Evolutionary conservation across 495 filamentous ascomycete species (phyloP).

Genomic region (Xylaria nigripes): DNA sequence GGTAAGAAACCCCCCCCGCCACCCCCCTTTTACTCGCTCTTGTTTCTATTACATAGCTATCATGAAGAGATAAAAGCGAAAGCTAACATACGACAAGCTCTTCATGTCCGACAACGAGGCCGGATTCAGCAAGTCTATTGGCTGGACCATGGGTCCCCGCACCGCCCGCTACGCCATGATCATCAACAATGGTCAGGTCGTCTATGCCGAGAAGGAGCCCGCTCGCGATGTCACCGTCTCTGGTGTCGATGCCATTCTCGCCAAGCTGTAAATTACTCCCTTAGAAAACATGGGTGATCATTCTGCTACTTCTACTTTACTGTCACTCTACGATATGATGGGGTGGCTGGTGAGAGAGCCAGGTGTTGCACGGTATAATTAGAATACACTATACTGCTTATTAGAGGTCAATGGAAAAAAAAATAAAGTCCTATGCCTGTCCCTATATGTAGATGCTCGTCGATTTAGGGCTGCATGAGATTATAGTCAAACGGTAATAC

Average conservation of each 20-base stretch:
- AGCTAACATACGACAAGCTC: constrained; percentile 42
- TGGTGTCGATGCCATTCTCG: constrained; percentile 64
- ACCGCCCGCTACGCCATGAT: constrained; percentile 78
- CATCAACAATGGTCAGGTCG: constrained; percentile 83
- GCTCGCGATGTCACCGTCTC: constrained; percentile 63
- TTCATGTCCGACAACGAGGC: constrained; percentile 77
- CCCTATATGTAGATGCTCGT: no score
- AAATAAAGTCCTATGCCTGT: no score
- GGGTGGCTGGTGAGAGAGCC: not conserved
- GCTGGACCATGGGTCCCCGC: constrained; percentile 70
- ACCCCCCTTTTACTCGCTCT: not conserved
- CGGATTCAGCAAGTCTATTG: constrained; percentile 71
- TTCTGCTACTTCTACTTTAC: no score
- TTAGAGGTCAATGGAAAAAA: no score
- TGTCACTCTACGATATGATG: not conserved
- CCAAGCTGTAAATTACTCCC: constrained; percentile 59
- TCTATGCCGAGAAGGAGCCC: constrained; percentile 75
- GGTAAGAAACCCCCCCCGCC: constrained; percentile 37
- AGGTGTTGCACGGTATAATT: not conserved
- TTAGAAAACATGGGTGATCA: no score
- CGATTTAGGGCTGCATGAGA: not conserved
- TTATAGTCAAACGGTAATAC: not conserved
- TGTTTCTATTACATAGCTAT: not conserved
- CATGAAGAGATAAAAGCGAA: not conserved
- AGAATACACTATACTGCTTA: not conserved